Evolutionary conservation across 768 basidiomycete genomes (phyloP), one percentile per base, ranked within the genome.

Genomic region (Kwoniella pini): DNA sequence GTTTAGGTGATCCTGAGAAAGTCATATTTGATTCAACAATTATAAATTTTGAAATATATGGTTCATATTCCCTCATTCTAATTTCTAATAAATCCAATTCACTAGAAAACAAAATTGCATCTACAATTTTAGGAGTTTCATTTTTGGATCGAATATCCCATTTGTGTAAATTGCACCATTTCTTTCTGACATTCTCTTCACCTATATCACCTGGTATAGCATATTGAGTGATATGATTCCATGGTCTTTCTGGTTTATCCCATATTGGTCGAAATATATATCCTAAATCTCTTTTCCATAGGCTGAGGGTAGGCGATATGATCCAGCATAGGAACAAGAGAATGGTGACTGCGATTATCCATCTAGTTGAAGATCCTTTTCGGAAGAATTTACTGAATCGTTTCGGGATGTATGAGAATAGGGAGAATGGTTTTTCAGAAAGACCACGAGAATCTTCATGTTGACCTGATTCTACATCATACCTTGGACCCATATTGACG

Each of bases 81-180:
- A 71, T 68, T 42, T 71, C 67, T n/a, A 71, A 48, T 64, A 68
- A 66, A 48, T 71, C 70, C 21, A 71, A 46, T 43, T 71, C 67
- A 27, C 59, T 63, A 10, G 64, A 66, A 15, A 71, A 54, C 11
- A 64, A 52, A 5, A 68, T 54, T 19, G 70, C 67, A 55, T 71
- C 70, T 9, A 69, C 53, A 3, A 57, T 50, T 17, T 42, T 48
- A 22, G 50, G 60, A 33, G 15, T 10, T 44, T 13, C 19, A 27
- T 24, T 44, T 21, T 10, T 0, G 4, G 26, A 24, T 28, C 36
- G 42, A 24, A 57, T 33, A 15, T 45, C 22, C 64, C 60, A 65
- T 42, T 57, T 56, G 38, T 65, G 64, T 15, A 69, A 26, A 21
- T 24, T 36, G 51, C 67, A 69, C 52, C 54, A 69, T 42, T 60